A percentile compares a stretch with the other conserved stretches of the same genome.
These are phyloP conservation scores for Neoconidiobolus thromboides DNA, from an alignment of 371 early-diverging fungal genomes.

Conservation along the genomic window DNA sequence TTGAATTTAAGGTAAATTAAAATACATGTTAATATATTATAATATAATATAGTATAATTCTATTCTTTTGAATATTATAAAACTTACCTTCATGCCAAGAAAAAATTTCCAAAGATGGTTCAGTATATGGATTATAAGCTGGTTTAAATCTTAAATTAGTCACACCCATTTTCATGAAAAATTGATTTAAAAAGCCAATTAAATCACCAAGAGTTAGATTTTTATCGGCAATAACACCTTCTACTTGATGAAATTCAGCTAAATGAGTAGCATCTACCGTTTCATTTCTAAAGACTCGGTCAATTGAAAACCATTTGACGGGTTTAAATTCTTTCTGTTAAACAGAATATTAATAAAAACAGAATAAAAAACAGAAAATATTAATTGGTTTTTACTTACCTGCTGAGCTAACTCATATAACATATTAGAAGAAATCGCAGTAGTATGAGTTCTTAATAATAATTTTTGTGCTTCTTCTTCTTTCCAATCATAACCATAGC, in stretches of 20 bases:
- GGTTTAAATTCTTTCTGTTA: constrained; percentile 51
- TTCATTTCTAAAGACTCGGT: constrained; percentile 99
- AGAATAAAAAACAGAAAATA: not conserved
- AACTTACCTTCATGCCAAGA: constrained; percentile 74
- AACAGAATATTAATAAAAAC: not conserved
- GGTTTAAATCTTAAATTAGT: constrained; percentile 98
- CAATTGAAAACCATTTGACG: constrained; percentile 98
- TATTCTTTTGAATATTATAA: too few relatives aligned
- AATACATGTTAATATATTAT: not conserved
- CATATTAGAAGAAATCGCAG: constrained; percentile 88
- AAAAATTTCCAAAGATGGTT: constrained; percentile 99
- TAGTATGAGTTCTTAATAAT: constrained; percentile 98
- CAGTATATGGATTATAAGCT: constrained; percentile 99
- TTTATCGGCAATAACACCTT: constrained; percentile 96
- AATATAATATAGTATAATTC: too few relatives aligned
- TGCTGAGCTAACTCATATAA: constrained; percentile 84
- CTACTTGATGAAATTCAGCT: constrained; percentile 99
- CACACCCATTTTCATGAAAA: constrained; percentile 95
- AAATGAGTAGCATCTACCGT: constrained; percentile 98
- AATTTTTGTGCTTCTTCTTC: constrained; percentile 89
- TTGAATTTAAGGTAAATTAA: not conserved
- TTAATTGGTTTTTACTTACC: constrained; percentile 20
- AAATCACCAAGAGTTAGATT: constrained; percentile 91
- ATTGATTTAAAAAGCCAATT: constrained; percentile 92
- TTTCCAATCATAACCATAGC: constrained; percentile 91